Base-by-base conservation (phyloP, 495 filamentous ascomycete species). In the Astrocystis sublimbata region DNA sequence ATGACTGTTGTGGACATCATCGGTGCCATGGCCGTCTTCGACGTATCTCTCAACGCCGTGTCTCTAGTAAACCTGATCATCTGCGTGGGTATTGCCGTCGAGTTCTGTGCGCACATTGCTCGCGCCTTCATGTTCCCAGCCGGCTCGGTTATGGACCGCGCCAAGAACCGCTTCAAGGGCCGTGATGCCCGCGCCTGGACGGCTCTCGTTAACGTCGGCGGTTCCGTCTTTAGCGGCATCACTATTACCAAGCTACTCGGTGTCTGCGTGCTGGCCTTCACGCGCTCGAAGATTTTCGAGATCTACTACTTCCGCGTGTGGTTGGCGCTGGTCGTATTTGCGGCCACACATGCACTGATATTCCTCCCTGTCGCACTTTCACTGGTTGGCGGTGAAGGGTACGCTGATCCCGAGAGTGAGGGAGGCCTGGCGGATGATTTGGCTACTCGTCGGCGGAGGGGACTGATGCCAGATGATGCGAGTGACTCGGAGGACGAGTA, bases 241-340 rank as follows among this genome's bases (percentile, higher is more conserved):
- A 97, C 92, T 0, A 77, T 99, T 26, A 99, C 94, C 21, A 99
- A 99, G 73, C 77, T 97, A 1, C 76, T 99, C 8, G 94, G 94
- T 1, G 96, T 99, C 3, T 88, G 82, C 50, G 94, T 99, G 41
- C 81, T 99, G 13, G 94, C 93, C 0, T 98, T 96, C 64, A 99
- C 94, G 7, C 78, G 90, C 24, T 96, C 92, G 75, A 98, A 97
- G 84, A 98, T 99, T 72, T 99, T 99, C 70, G 96, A 98, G 80
- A 90, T 98, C 57, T 99, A 98, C 75, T 99, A 98, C 73, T 99
- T 99, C 78, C 81, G 94, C 7, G 89, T 99, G 36, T 99, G 94
- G 94, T 71, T 96, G 21, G 89, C 93, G 45, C 81, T 99, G 62
- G 92, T 98, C 38, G 65, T 92, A 21, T 91, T 96, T 62, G 96